A percentile compares a stretch with the other conserved stretches of the same genome.
Conservation (phyloP, 148 eudicot genomes). For the Simmondsia chinensis region DNA sequence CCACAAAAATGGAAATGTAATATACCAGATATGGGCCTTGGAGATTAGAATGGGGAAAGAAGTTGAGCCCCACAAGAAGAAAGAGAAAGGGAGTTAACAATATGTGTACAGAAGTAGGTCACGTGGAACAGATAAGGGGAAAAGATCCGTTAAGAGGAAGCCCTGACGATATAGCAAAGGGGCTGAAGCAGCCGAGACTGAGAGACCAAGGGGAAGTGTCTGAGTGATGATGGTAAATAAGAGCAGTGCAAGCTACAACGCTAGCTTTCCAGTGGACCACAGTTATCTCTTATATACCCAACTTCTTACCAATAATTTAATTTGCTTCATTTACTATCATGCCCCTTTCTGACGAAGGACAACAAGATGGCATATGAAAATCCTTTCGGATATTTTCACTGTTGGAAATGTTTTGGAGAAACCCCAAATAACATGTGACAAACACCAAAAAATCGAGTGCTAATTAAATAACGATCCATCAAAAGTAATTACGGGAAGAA, state of each 20-base stretch:
- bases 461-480: no score
- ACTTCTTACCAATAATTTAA: conserved; percentile 21
- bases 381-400: no score
- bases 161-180: conserved; percentile 26
- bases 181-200: conserved; percentile 21
- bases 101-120: conserved; percentile 16
- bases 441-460: no score
- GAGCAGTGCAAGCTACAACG: conserved; percentile 38
- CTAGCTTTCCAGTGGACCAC: conserved; percentile 42
- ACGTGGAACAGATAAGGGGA: conserved; percentile 29
- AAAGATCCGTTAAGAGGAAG: conserved; percentile 19
- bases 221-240: conserved; percentile 25
- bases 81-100: not conserved
- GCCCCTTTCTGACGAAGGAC: no score
- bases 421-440: no score
- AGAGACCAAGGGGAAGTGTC: conserved; percentile 20
- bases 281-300: conserved; percentile 9
- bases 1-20: conserved; percentile 13
- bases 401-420: no score
- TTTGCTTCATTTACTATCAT: conserved; percentile 19
- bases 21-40: conserved; percentile 7
- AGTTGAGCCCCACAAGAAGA: conserved; percentile 19
- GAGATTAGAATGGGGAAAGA: conserved; percentile 5
- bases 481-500: no score
- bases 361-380: no score